These are phyloP conservation scores for Oryza meyeriana DNA, from an alignment of 176 grass and related monocot genomes.

Conservation along the genomic window DNA sequence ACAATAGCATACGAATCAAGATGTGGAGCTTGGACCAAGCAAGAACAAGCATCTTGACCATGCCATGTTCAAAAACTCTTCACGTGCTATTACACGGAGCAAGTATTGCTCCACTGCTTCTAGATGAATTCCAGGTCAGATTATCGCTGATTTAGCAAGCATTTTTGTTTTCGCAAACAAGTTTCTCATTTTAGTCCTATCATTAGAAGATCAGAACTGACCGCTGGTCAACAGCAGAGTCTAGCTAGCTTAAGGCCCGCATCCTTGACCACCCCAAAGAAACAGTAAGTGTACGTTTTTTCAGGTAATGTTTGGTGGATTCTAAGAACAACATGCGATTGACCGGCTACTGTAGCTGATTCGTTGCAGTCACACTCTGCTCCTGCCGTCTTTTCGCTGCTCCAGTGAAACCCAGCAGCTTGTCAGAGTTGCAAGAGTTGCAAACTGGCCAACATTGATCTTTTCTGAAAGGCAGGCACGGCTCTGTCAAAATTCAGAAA, in stretches of 20 bases:
- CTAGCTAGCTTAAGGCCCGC: background rate
- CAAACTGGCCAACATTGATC: background rate
- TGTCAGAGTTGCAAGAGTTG: background rate
- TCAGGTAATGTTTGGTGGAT: background rate
- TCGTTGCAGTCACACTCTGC: background rate
- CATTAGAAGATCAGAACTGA: slow-evolving; percentile 19
- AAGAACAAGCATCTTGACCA: slow-evolving; percentile 6
- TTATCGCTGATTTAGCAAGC: background rate
- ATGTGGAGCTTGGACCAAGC: background rate
- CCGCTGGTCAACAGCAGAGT: slow-evolving; percentile 19
- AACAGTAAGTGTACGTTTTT: background rate
- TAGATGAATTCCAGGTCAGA: background rate
- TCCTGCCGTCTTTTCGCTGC: background rate
- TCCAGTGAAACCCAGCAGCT: background rate
- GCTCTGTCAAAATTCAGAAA: background rate
- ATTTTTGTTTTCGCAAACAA: background rate
- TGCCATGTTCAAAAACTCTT: background rate
- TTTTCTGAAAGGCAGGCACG: background rate
- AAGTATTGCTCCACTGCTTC: background rate
- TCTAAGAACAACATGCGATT: background rate
- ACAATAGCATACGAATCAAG: background rate
- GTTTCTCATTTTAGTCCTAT: background rate
- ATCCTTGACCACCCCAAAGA: background rate
- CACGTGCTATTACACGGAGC: background rate
- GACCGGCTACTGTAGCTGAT: background rate